Evolutionary conservation across 2,329 filamentous ascomycete genomes (phyloP), one percentile per base, ranked within the genome.

Genomic region (Malbranchea cinnamomea): DNA sequence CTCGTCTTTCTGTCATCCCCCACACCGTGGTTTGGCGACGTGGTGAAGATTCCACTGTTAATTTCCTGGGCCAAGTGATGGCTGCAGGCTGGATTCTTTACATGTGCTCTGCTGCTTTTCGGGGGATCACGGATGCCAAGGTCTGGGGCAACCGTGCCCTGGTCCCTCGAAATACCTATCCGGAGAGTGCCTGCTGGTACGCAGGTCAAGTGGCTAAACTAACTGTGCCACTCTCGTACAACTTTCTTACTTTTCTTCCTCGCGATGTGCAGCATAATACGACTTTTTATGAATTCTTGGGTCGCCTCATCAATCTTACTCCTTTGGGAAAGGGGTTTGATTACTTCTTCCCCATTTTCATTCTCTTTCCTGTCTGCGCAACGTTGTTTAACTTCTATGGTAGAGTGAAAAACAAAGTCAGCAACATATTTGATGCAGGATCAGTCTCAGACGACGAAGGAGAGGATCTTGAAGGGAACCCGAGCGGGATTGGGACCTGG

Each of bases 101-200:
- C 62, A 98, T 98, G 89, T 92, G 81, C 52, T 67, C 79, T 9
- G 84, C 84, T 26, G 83, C 89, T 4, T 69, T 95, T 29, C 79
- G 74, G 34, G 85, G 84, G 5, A 76, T 98, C 47, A 83, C 78
- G 9, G 83, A 93, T 49, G 82, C 93, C 44, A 91, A 89, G 47
- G 84, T 94, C n/a, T 98, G 89, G 89, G 80, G 89, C 33, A 89
- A 91, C 28, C 74, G 89, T 19, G 87, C 89, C 0, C 65, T 98
- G 4, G 87, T 95, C 26, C 74, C 72, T 35, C 75, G 89, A 34
- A 89, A 92, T 48, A 98, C 89, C 0, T 87, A 91, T 35, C 75
- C 82, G 37, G 89, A 95, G 51, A 83, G 78, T 28, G 89, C 89
- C 1, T 91, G 87, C 42, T 98, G 91, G 84, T 98, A 95, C 49